Conservation (phyloP, 768 basidiomycete species). For the Suillus americanus region DNA sequence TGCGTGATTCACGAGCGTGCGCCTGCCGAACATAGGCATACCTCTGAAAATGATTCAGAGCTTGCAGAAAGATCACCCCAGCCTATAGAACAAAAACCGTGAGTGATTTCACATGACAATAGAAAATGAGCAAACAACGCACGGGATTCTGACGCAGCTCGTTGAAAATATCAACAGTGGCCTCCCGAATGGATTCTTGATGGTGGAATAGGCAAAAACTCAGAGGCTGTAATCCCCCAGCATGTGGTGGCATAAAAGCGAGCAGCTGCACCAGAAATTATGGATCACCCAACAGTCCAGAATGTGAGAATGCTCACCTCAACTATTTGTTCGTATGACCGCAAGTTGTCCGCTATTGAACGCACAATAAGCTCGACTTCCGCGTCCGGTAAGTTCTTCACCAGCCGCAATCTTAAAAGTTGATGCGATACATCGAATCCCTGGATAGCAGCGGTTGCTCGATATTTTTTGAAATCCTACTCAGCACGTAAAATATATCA, state of each 20-base stretch:
- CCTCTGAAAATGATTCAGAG: conserved; percentile 86
- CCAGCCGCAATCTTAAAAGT: conserved; percentile 73
- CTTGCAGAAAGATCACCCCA: conserved; percentile 73
- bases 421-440: conserved; percentile 89
- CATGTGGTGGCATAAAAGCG: conserved; percentile 69
- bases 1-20: conserved; percentile 56
- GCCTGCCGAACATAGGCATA: conserved; percentile 87
- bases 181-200: conserved; percentile 68
- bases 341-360: conserved; percentile 67
- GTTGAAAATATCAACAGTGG: conserved; percentile 83
- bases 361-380: conserved; percentile 79
- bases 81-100: conserved; percentile 46
- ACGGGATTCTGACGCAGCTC: conserved; percentile 77
- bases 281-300: too few species aligned
- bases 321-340: conserved; percentile 83
- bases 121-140: conserved; percentile 26
- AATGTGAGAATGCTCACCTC: conserved; percentile 54
- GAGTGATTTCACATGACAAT: conserved; percentile 7
- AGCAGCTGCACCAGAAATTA: conserved; percentile 58
- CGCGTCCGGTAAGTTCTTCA: conserved; percentile 65
- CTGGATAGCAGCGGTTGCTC: conserved; percentile 59
- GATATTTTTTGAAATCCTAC: conserved; percentile 67
- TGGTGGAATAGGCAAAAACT: conserved; percentile 93
- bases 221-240: conserved; percentile 81
- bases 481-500: background rate